Evolutionary conservation across 305 asterid genomes (phyloP).

Genomic region (Euphrasia arctica): DNA sequence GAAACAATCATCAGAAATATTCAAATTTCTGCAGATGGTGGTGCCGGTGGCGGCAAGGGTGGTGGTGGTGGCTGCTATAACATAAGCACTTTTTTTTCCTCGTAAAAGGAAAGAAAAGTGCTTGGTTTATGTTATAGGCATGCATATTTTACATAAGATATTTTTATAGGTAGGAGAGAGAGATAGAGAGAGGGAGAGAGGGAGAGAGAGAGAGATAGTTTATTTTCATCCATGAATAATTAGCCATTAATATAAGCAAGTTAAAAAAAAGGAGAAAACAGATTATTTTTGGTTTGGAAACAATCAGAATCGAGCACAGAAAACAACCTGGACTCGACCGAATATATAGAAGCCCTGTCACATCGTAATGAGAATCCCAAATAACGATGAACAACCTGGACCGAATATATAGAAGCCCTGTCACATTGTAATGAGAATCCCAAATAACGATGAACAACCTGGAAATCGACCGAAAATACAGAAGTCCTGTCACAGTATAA

Average conservation of each 20-base stretch:
- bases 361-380: no score
- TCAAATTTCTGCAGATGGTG: neutral
- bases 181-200: neutral
- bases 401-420: no score
- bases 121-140: neutral
- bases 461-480: no score
- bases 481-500: no score
- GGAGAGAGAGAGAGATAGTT: neutral
- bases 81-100: neutral
- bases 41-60: no score
- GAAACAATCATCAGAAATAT: neutral
- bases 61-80: no score
- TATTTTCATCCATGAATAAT: conserved; percentile 4
- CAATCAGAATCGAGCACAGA: neutral
- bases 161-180: neutral
- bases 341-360: no score
- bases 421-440: no score
- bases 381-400: no score
- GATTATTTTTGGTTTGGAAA: no score
- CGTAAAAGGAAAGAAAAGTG: neutral
- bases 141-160: neutral
- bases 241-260: neutral
- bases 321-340: neutral
- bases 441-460: no score
- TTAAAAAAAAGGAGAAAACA: neutral